A percentile compares a stretch with the other conserved stretches of the same genome.
Evolutionary conservation across 2,329 filamentous ascomycete genomes (phyloP).

Genomic region (Colletotrichum tropicale): DNA sequence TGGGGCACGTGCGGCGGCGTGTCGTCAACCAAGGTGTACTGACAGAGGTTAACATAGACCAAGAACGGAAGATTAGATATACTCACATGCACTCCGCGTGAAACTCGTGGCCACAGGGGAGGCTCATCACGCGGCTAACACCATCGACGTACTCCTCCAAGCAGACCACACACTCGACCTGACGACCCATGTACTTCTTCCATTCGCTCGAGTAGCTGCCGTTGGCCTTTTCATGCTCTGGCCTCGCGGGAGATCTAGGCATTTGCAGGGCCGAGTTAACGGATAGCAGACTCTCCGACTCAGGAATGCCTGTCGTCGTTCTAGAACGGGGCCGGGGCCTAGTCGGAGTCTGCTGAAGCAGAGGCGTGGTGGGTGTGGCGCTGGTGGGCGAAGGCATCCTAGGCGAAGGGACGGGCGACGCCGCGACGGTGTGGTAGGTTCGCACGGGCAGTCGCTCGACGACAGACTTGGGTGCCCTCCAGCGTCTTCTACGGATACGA

Average conservation of each 20-base stretch:
- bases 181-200: slow-evolving; percentile 70
- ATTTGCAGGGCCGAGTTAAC: slow-evolving; percentile 46
- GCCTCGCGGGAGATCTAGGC: slow-evolving; percentile 35
- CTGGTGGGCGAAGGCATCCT: slow-evolving; percentile 66
- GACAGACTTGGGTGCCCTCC: slow-evolving; percentile 96
- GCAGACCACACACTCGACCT: slow-evolving; percentile 93
- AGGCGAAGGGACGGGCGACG: slow-evolving; percentile 61
- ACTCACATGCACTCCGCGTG: slow-evolving; percentile 98
- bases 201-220: slow-evolving; percentile 56
- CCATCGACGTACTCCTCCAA: slow-evolving; percentile 96
- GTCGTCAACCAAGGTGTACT: slow-evolving; percentile 98
- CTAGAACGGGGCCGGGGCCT: slow-evolving; percentile 66
- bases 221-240: slow-evolving; percentile 54
- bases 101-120: slow-evolving; percentile 97
- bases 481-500: slow-evolving; percentile 85
- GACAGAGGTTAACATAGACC: slow-evolving; percentile 24
- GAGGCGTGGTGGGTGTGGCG: slow-evolving; percentile 77
- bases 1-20: slow-evolving; percentile 93
- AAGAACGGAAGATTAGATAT: not conserved
- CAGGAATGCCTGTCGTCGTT: slow-evolving; percentile 66
- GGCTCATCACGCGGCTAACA: slow-evolving; percentile 92
- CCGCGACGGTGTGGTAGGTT: slow-evolving; percentile 86
- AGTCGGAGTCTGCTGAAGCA: slow-evolving; percentile 67
- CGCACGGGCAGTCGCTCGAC: slow-evolving; percentile 94
- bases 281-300: slow-evolving; percentile 50